These are phyloP conservation scores for Starmerella bacillaris DNA, from an alignment of 805 yeast species.

Conservation along the genomic window DNA sequence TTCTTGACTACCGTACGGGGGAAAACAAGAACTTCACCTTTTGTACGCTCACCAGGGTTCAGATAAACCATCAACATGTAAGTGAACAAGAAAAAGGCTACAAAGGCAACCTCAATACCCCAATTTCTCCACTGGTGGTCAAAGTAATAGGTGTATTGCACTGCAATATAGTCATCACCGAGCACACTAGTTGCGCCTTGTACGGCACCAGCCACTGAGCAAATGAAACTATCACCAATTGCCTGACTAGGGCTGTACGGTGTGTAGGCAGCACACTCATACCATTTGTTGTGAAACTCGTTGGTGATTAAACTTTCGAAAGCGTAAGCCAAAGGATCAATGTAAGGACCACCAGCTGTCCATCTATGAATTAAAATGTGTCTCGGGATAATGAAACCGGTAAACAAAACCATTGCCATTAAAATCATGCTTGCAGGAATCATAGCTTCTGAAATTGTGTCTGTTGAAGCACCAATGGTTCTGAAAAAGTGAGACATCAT, in stretches of 20 bases:
- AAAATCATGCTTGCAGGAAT: slow-evolving; percentile 39
- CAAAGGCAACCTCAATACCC: slow-evolving; percentile 44
- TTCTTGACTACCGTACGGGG: slow-evolving; percentile 14
- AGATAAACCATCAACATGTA: slow-evolving; percentile 21
- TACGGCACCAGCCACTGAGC: slow-evolving; percentile 43
- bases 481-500: slow-evolving; percentile 37
- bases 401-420: slow-evolving; percentile 35
- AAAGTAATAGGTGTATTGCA: slow-evolving; percentile 34
- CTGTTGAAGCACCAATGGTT: slow-evolving; percentile 33
- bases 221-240: slow-evolving; percentile 41
- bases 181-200: slow-evolving; percentile 36
- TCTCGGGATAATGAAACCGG: slow-evolving; percentile 46
- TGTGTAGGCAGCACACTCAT: slow-evolving; percentile 34
- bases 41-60: slow-evolving; percentile 21
- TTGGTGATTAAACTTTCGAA: slow-evolving; percentile 48
- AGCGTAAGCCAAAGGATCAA: slow-evolving; percentile 39
- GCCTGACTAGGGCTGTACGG: slow-evolving; percentile 27
- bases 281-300: slow-evolving; percentile 42
- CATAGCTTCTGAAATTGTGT: slow-evolving; percentile 39
- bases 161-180: slow-evolving; percentile 41
- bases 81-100: slow-evolving; percentile 26
- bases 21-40: slow-evolving; percentile 21
- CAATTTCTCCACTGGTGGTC: slow-evolving; percentile 65
- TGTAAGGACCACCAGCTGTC: slow-evolving; percentile 48
- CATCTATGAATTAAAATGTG: slow-evolving; percentile 43